Base-by-base conservation (phyloP, 116 monocot genomes). In the Papilionanthe hybrid region DNA sequence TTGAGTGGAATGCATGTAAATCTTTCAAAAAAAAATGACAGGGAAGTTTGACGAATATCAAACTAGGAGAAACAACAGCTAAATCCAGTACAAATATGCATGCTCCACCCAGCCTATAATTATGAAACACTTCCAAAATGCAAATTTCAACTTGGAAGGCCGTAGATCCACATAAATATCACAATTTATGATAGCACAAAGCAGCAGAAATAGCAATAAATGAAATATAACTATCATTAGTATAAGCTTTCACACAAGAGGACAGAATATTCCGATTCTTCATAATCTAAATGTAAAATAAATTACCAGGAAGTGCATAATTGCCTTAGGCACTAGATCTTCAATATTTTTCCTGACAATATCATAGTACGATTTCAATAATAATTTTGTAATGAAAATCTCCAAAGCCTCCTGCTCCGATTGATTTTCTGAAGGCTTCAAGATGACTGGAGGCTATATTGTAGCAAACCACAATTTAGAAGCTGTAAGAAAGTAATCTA, bases 331-430 rank as follows among this genome's bases (percentile, higher is more conserved):
- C 42, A 99, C 89, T 72, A 83, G 85, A 79, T 95, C 99, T 82
- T 99, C 99, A 50, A 99, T 86, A 86, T 89, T 99, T 85, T 99
- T 99, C 71, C 93, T 92, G 6, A 93, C 99, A 81, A 99, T 99
- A 72, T 95, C 92, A 83, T 95, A 99, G 85, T 99, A 99, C 68
- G 99, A 99, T 82, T 95, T 90, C 81, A 99, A 69, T 55, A 99
- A 77, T 56, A 99, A 76, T 77, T 99, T 99, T 75, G 99, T 99
- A n/a, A 95, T 92, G 72, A 84, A 77, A 79, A 99, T 95, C 81
- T 99, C 99, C 48, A 95, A 77, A 20, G 89, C 85, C 83, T 99
- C 99, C 78, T 95, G 99, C 81, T 99, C 93, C 3, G 92, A 90
- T 73, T 95, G 95, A 67, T 81, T 86, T 75, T 99, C 99, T 67